Evolutionary conservation across 805 yeast species (phyloP), one percentile per base, ranked within the genome.

Genomic region (Starmerella scarabaei): DNA sequence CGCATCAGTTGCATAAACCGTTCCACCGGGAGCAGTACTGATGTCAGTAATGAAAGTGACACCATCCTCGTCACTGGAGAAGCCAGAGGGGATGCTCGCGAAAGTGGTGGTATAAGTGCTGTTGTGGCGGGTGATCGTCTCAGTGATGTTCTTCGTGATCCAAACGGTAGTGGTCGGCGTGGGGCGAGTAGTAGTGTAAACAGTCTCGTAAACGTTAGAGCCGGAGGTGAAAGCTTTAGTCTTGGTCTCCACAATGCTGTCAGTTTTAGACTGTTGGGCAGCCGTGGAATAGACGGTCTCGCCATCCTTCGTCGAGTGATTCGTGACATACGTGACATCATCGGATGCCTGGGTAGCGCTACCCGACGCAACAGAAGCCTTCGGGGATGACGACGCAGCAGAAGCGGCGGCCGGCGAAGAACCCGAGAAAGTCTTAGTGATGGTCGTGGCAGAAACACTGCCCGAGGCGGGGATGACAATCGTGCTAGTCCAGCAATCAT

Each of bases 21-120:
- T 39, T n/a, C 38, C 46, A 8, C 44, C 45, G 9, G 48, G 43
- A 9, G 45, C 51, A 3, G 53, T 49, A 15, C 46, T 37, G 33
- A 37, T 15, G 26, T 18, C 47, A 5, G 52, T 50, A 20, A 45
- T 42, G 31, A 39, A 43, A 11, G 48, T 40, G 21, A 47, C 41
- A 8, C 33, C 51, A n/a, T 45, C 51, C 12, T 30, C 40, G 16
- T 33, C 17, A 4, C 32, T 27, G n/a, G 40, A 17, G 26, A 12
- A 19, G 12, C 27, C 27, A 14, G 26, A 8, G n/a, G 44, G 39
- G 11, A 41, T 35, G 42, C 37, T 33, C 7, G 35, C 21, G 36
- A 28, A 33, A 27, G 39, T 30, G 21, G 47, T 42, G 18, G 47
- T 45, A 38, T 33, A 36, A 9, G 49, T 42, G 32, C 17, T 30